Evolutionary conservation across 257 asterid species (phyloP), one percentile per base, ranked within the genome.

Genomic region (Nicotiana undulata): DNA sequence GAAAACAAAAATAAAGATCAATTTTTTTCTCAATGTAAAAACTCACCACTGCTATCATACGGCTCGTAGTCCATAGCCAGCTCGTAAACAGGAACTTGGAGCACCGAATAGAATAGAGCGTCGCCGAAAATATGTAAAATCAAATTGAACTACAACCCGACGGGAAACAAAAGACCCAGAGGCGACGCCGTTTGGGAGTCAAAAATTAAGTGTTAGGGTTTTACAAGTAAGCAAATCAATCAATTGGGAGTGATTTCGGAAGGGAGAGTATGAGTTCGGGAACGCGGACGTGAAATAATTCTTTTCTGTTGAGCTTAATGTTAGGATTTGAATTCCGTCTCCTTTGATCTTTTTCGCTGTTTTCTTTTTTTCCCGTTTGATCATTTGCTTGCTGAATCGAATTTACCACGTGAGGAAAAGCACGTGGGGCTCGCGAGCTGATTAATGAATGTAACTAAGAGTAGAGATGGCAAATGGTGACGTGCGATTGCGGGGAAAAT

Each of bases 1-100:
- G 59, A 70, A 44, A 46, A 70, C 13, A 46, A 70, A 70, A 70
- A 22, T 2, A 63, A 26, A 46, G 10, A 40, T 16, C 55, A 55
- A 12, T 6, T 8, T 34, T 78, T 15, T 40, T 15, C 26, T 61
- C 51, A 28, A 26, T 4, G 17, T 32, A 77, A 22, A 55, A 74
- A 82, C 92, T 86, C 83, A 93, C 98, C 98, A 26, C 97, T 93
- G 84, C 94, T 90, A 77, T 90, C 94, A 83, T 79, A 87, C 61
- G 91, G 85, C 82, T 87, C 91, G 91, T 87, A 90, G 59, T 87
- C 92, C 92, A 89, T 90, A 70, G 89, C 90, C 89, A 92, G 92
- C 88, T 85, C 86, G 63, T 34, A 76, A 84, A 24, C 53, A 28
- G 53, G 55, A 79, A 26, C 20, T 79, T 64, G 11, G 59, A 79